phyloP scores from a whole-genome alignment of 495 filamentous ascomycete genomes.

The Rhypophila decipiens region DNA sequence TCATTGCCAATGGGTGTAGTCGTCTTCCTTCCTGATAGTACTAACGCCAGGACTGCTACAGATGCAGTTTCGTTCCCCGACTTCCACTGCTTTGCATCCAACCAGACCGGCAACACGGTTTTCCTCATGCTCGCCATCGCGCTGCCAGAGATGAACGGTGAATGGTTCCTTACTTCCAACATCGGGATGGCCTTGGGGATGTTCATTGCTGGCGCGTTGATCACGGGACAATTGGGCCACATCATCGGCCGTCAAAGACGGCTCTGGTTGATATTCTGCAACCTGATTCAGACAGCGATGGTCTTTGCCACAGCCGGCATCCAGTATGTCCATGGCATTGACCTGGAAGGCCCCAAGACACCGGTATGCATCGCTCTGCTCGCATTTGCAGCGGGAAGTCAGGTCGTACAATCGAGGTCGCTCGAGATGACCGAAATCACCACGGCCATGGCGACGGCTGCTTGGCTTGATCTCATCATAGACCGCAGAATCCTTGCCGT shows the following conservation, averaged over 20 bases:
- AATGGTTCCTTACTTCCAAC: conserved; percentile 44
- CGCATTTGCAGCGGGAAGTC: conserved; percentile 50
- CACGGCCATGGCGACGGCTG: conserved; percentile 63
- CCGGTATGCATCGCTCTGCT: conserved; percentile 43
- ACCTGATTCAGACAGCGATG: conserved; percentile 47
- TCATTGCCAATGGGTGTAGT: not conserved
- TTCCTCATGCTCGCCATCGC: conserved; percentile 49
- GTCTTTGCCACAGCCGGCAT: conserved; percentile 46
- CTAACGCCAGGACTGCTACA: conserved; percentile 6
- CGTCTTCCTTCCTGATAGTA: not conserved
- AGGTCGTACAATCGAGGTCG: conserved; percentile 51
- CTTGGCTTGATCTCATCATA: conserved; percentile 55
- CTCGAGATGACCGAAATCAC: conserved; percentile 56
- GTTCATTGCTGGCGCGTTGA: conserved; percentile 48
- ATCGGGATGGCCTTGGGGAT: conserved; percentile 47
- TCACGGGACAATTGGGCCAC: conserved; percentile 52
- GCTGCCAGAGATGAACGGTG: conserved; percentile 40
- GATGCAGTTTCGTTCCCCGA: conserved; percentile 57
- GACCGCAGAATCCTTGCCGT: conserved; percentile 39
- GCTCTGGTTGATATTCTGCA: conserved; percentile 46
- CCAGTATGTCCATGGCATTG: conserved; percentile 33
- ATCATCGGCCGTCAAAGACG: conserved; percentile 43
- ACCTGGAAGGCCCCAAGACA: conserved; percentile 27
- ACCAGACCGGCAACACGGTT: conserved; percentile 61
- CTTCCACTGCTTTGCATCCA: conserved; percentile 59